phyloP scores from a whole-genome alignment of 2,329 filamentous ascomycete genomes.

The Exophiala sp. region DNA sequence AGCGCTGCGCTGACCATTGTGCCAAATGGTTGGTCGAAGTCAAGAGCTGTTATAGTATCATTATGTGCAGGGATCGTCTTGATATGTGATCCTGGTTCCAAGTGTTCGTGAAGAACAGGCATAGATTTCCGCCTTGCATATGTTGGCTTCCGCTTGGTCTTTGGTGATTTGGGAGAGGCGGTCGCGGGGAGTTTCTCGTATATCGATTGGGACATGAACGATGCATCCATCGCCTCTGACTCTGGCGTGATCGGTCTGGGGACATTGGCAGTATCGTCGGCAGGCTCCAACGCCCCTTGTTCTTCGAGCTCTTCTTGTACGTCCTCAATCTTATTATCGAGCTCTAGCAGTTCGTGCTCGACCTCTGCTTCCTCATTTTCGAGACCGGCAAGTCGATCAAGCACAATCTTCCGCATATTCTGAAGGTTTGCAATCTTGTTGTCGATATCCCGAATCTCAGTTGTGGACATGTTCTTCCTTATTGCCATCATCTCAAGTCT shows the following conservation, averaged over 20 bases:
- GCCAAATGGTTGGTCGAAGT: conserved; percentile 97
- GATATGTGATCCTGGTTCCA: conserved; percentile 83
- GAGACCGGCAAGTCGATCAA: conserved; percentile 78
- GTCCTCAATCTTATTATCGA: conserved; percentile 62
- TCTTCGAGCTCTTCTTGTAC: conserved; percentile 57
- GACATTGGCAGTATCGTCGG: conserved; percentile 28
- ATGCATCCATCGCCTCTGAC: conserved; percentile 48
- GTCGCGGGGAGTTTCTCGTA: conserved; percentile 79
- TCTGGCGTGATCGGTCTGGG: conserved; percentile 47
- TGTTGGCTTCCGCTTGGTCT: conserved; percentile 46
- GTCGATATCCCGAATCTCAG: conserved; percentile 94
- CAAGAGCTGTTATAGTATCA: conserved; percentile 82
- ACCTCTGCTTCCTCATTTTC: conserved; percentile 88
- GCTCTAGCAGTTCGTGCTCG: conserved; percentile 72
- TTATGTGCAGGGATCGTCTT: conserved; percentile 84
- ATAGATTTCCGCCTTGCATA: conserved; percentile 69
- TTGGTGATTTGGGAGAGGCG: conserved; percentile 46
- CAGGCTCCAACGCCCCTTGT: conserved; percentile 30
- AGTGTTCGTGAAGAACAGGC: conserved; percentile 93
- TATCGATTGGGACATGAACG: conserved; percentile 97
- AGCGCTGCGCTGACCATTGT: conserved; percentile 88
- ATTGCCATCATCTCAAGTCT: conserved; percentile 86
- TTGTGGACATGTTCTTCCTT: conserved; percentile 95
- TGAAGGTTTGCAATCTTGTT: conserved; percentile 92
- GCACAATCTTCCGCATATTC: conserved; percentile 85